Evolutionary conservation across 1,284 basidiomycete genomes (phyloP), one percentile per base, ranked within the genome.

Genomic region (Marasmius oreades): DNA sequence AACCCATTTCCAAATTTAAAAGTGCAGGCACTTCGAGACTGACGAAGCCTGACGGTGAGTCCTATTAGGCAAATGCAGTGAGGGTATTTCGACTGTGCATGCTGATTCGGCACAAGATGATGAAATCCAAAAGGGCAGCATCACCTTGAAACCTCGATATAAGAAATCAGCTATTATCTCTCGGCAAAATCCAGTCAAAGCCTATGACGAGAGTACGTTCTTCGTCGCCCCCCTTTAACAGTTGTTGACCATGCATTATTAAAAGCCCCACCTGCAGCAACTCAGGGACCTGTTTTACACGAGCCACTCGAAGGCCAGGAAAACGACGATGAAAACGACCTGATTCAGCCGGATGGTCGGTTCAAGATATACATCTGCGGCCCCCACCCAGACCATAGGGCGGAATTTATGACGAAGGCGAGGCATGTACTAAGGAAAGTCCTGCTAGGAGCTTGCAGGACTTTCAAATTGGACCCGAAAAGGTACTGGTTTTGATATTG

Each of bases 351-450:
- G 5, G 47, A 50, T 31, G 47, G 47, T 7, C 68, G 72, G 20
- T 73, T 73, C 61, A 67, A 66, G 18, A 69, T 80, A 8, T 66
- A 63, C 23, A 71, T 80, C 61, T 64, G 55, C 42, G 71, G 62
- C 39, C 72, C 57, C 51, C 47, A 53, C 1, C 51, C 66, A 1
- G 61, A 66, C 7, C 67, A 72, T 42, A 64, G 66, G 42, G 72
- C 73, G 0, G 73, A 77, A 37, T 79, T 79, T 61, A 75, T 70
- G 53, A 72, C 73, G 3, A 77, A 78, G 11, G 67, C 70, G 8
- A 70, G 71, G n/a, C 77, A 78, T 52, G 65, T 62, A 7, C 71
- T 80, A 2, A 58, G 61, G 31, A 79, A 79, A 52, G 75, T 79
- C 10, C 66, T 79, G 1, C 51, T 62, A 0, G 71, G 68, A 5